Base-by-base conservation (phyloP, 441 rosid species). In the Pelargonium australe region DNA sequence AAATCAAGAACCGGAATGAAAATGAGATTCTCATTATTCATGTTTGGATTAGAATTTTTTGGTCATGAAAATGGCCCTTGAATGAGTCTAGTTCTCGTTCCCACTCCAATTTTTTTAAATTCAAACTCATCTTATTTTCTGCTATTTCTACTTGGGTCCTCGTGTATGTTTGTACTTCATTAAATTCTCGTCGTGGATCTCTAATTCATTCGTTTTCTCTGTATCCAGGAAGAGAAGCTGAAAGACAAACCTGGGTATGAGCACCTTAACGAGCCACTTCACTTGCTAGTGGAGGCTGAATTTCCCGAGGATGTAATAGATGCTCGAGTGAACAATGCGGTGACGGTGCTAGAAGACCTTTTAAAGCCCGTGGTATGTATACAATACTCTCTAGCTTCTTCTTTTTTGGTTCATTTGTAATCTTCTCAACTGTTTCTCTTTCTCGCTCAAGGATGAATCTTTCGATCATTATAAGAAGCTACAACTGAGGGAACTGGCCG, bases 241-340 rank as follows among this genome's bases (percentile, higher is more conserved):
- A 91, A 88, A 78, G 97, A 89, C 60, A 95, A 95, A 81, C 94
- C 94, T 53, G 99, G 97, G 66, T 95, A 91, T 43, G 96, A 95
- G 80, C 99, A 95, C 80, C 96, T 91, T 9, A 83, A 86, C 28
- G 96, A 94, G 82, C 94, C 88, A 7, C 78, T 94, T 67, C 99
- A 94, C 64, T 84, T 94, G 37, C 77, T 94, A 79, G 86, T 94
- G 70, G 99, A 89, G 82, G 97, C 99, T 6, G 97, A 88, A 77
- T 91, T 88, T 77, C 91, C 95, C 0, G 97, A 90, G 78, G 96
- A 88, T 76, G 75, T 81, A 67, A 83, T 95, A 72, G 83, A 95
- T 78, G 69, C 87, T 25, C 87, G 85, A 19, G 53, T 95, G 80
- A 95, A 90, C 37, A 83, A 85, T 66, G 99, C 99, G 3, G 81